phyloP scores from a whole-genome alignment of 306 rosid genomes.

The Echinosophora koreensis region DNA sequence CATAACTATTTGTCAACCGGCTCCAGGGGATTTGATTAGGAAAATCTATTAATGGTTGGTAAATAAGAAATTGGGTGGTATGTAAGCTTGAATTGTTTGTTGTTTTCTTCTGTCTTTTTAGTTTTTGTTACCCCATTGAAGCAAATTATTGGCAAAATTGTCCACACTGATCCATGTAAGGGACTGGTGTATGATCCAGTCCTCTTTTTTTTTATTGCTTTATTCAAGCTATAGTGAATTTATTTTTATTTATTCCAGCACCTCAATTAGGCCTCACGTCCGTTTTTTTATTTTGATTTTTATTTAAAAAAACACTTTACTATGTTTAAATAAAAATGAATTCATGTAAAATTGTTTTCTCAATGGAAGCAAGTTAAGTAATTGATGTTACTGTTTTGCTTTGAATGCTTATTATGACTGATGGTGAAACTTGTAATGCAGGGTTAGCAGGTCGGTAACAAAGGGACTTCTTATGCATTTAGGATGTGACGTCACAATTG shows the following conservation, averaged over 20 bases:
- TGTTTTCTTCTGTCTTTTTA: neutral
- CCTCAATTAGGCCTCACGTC: neutral
- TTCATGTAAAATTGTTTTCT: neutral
- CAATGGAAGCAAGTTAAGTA: slow-evolving; percentile 7
- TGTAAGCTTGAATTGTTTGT: neutral
- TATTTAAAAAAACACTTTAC: neutral
- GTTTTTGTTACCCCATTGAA: neutral
- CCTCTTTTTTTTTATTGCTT: neutral
- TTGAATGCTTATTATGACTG: neutral
- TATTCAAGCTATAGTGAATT: neutral
- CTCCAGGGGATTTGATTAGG: neutral
- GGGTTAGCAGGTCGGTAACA: slow-evolving; percentile 86
- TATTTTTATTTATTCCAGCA: neutral
- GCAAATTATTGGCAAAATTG: neutral
- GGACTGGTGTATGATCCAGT: neutral
- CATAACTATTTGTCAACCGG: neutral
- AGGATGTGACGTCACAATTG: slow-evolving; percentile 83
- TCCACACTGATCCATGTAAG: neutral
- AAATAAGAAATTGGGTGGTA: neutral
- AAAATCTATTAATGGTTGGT: neutral
- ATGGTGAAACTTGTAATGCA: slow-evolving; percentile 51
- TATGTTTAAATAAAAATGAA: neutral
- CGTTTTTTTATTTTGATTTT: neutral
- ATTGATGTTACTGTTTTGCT: neutral
- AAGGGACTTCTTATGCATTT: slow-evolving; percentile 89